Conservation (phyloP, 768 basidiomycete species). For the Lenzites betulinus region DNA sequence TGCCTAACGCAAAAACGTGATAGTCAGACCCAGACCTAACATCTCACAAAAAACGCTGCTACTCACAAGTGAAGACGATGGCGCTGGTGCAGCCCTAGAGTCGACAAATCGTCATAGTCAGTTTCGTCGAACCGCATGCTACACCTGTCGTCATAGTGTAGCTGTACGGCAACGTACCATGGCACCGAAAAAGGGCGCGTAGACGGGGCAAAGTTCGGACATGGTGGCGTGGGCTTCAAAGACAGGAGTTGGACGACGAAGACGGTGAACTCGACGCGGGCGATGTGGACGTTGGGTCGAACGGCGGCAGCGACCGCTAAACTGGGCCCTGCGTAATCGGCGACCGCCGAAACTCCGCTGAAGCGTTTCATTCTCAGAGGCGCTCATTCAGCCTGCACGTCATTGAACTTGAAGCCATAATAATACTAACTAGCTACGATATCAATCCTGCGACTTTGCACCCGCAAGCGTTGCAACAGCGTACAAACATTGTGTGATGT, state of each 20-base stretch:
- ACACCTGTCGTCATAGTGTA: neutral
- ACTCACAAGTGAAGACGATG: slow-evolving; percentile 96
- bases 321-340: slow-evolving; percentile 12
- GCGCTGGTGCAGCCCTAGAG: slow-evolving; percentile 91
- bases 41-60: neutral
- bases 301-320: slow-evolving; percentile 17
- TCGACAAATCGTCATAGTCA: slow-evolving; percentile 18
- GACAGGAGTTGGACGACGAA: slow-evolving; percentile 21
- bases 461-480: too few species aligned
- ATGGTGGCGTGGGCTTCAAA: slow-evolving; percentile 36
- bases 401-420: too few species aligned
- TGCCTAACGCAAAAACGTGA: slow-evolving; percentile 47
- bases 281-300: slow-evolving; percentile 22
- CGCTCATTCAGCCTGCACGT: neutral
- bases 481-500: too few species aligned
- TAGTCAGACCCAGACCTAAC: neutral
- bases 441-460: too few species aligned
- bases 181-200: slow-evolving; percentile 97
- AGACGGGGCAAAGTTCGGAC: slow-evolving; percentile 89
- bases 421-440: too few species aligned
- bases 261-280: slow-evolving; percentile 10
- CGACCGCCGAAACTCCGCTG: slow-evolving; percentile 13
- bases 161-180: slow-evolving; percentile 60
- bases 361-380: slow-evolving; percentile 6
- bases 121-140: neutral